A percentile compares a stretch with the other conserved stretches of the same genome.
Conservation (phyloP, 140 eudicot genomes). For the Cichorium intybus region DNA sequence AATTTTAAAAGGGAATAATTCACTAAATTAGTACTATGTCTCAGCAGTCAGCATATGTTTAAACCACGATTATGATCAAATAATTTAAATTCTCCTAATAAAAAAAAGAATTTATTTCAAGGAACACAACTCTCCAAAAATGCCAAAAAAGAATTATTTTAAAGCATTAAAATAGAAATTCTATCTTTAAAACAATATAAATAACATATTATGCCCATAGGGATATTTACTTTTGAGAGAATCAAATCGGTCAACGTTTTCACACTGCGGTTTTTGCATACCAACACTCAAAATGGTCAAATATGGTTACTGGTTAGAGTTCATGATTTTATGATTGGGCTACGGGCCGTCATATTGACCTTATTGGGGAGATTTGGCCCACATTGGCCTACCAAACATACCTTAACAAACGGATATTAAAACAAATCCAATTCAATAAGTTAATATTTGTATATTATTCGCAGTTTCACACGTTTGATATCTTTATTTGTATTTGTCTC, state of each 20-base stretch:
- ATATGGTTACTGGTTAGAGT: slow-evolving; percentile 3
- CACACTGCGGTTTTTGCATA: background rate
- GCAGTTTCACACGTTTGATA: background rate
- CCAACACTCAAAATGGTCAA: slow-evolving; percentile 15
- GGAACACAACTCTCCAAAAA: background rate
- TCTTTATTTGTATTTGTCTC: background rate
- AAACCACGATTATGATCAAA: too few relatives aligned
- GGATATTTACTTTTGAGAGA: background rate
- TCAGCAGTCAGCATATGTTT: too few relatives aligned
- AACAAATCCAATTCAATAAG: slow-evolving; percentile 29
- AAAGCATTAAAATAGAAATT: background rate
- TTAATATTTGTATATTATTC: slow-evolving; percentile 20
- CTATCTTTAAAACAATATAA: background rate
- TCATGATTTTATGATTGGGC: background rate
- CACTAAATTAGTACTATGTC: too few relatives aligned
- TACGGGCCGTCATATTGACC: slow-evolving; percentile 1
- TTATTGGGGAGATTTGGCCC: slow-evolving; percentile 9
- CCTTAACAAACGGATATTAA: slow-evolving; percentile 35
- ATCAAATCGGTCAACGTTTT: slow-evolving; percentile 2
- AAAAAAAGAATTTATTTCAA: too few relatives aligned
- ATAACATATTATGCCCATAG: background rate
- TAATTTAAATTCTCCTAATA: too few relatives aligned
- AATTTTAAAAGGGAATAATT: too few relatives aligned
- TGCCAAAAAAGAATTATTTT: background rate
- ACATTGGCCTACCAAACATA: slow-evolving; percentile 13